These are phyloP conservation scores for Fusarium aywerte DNA, from an alignment of 2,329 filamentous ascomycete genomes.

Conservation along the genomic window DNA sequence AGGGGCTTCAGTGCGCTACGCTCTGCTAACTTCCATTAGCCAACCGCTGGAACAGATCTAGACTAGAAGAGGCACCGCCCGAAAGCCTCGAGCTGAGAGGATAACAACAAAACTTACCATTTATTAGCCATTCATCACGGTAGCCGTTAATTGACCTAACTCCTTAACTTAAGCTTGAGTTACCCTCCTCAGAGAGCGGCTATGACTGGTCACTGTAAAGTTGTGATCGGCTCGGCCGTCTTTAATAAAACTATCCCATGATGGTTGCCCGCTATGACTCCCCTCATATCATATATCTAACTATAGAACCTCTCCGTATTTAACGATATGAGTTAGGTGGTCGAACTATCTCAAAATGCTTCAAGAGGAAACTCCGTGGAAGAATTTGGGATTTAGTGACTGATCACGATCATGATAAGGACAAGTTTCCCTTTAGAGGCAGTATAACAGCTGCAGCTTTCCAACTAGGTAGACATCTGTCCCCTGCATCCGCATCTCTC, in stretches of 20 bases:
- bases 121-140: neutral
- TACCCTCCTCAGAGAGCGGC: neutral
- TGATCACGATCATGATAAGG: conserved; percentile 19
- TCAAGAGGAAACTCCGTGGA: neutral
- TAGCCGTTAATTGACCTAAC: conserved; percentile 16
- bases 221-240: neutral
- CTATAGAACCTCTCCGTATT: neutral
- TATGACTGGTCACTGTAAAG: neutral
- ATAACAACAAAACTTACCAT: conserved; percentile 5
- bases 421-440: conserved; percentile 14
- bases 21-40: conserved; percentile 18
- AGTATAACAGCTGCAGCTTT: conserved; percentile 15
- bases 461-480: neutral
- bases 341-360: neutral
- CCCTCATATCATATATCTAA: conserved; percentile 12
- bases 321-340: neutral
- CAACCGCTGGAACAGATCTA: conserved; percentile 38
- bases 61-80: conserved; percentile 34
- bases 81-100: conserved; percentile 6
- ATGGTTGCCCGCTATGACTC: conserved; percentile 33
- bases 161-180: neutral
- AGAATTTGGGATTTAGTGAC: neutral
- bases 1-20: conserved; percentile 36
- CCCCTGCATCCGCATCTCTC: conserved; percentile 27
- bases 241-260: conserved; percentile 8